Conservation (phyloP, 2,329 filamentous ascomycete genomes). For the Arthrinium puccinioides region DNA sequence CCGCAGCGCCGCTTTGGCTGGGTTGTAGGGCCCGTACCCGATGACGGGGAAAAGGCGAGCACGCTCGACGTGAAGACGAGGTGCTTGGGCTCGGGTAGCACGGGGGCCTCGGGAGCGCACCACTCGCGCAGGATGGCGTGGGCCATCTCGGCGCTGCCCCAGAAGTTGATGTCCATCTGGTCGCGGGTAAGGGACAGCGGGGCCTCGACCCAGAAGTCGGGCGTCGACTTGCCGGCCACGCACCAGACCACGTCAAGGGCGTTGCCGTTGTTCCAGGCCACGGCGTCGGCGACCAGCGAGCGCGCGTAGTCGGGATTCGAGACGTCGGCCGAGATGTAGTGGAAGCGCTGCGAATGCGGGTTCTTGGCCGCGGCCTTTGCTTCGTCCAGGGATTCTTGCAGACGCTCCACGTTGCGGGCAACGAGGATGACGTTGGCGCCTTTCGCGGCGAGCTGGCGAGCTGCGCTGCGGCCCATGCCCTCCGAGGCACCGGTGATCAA, state of each 20-base stretch:
- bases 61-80: conserved; percentile 82
- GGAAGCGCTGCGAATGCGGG: conserved; percentile 66
- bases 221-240: conserved; percentile 68
- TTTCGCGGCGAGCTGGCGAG: conserved; percentile 66
- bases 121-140: conserved; percentile 72
- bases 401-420: conserved; percentile 67
- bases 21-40: conserved; percentile 79
- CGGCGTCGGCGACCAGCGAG: conserved; percentile 63
- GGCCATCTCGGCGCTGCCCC: conserved; percentile 77
- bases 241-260: conserved; percentile 88
- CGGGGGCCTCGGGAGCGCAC: conserved; percentile 46
- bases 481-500: conserved; percentile 76
- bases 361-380: conserved; percentile 57
- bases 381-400: conserved; percentile 60
- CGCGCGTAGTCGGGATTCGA: conserved; percentile 61
- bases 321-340: conserved; percentile 78
- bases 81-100: conserved; percentile 55
- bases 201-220: conserved; percentile 71
- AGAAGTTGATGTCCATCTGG: conserved; percentile 94
- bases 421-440: conserved; percentile 85
- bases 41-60: conserved; percentile 68
- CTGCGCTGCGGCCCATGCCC: conserved; percentile 78
- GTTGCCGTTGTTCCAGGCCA: conserved; percentile 66
- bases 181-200: conserved; percentile 57
- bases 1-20: conserved; percentile 78